A percentile compares a stretch with the other conserved stretches of the same genome.
phyloP scores from a whole-genome alignment of 2,329 filamentous ascomycete species.

The Cordyceps cicadae region DNA sequence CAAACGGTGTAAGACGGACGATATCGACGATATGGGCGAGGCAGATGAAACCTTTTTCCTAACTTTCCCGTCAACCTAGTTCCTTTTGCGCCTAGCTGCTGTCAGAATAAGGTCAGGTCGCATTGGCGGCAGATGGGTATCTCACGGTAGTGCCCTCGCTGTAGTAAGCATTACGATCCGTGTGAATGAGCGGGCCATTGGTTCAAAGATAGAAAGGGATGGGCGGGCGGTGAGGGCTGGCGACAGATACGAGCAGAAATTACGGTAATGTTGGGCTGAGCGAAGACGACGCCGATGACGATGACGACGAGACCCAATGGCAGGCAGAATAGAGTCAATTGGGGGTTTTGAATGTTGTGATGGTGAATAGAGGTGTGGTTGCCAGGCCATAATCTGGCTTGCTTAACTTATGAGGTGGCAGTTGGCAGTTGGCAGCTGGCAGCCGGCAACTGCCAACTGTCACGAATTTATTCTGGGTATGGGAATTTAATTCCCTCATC shows the following conservation, averaged over 20 bases:
- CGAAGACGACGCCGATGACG: background rate
- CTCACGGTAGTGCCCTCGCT: conserved; percentile 9
- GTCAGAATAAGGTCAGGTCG: conserved; percentile 11
- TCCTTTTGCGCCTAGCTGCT: conserved; percentile 4
- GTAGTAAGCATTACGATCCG: conserved; percentile 10
- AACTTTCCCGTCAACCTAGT: conserved; percentile 6
- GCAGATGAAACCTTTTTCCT: conserved; percentile 1
- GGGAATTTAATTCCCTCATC: conserved; percentile 6
- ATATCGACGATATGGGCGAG: background rate
- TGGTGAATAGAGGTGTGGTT: background rate
- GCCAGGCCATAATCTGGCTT: background rate
- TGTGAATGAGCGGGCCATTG: background rate
- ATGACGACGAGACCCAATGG: background rate
- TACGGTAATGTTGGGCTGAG: background rate
- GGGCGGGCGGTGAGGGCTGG: background rate
- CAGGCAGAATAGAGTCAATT: background rate
- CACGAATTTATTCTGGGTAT: conserved; percentile 1
- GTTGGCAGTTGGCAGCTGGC: background rate
- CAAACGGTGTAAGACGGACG: background rate
- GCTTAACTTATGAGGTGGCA: background rate
- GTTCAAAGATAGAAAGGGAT: background rate
- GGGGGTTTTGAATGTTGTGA: background rate
- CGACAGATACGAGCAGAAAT: background rate
- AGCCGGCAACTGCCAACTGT: background rate
- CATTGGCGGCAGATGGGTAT: conserved; percentile 12